A percentile compares a stretch with the other conserved stretches of the same genome.
These are phyloP conservation scores for Neoconidiobolus thromboides DNA, from an alignment of 371 early-diverging fungal genomes.

Conservation along the genomic window DNA sequence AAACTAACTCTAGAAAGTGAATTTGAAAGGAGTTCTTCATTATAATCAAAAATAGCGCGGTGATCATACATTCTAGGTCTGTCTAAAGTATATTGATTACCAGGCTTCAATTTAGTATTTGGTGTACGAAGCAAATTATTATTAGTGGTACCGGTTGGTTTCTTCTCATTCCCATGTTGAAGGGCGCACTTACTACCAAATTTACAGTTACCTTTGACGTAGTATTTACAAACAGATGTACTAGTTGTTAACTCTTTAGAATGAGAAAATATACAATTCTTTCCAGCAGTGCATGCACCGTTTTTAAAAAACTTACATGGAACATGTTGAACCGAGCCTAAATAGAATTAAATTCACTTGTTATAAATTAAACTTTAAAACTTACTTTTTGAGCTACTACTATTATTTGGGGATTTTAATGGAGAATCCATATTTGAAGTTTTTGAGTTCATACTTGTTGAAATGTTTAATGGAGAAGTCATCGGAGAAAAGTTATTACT, in stretches of 20 bases:
- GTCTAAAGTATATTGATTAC: background rate
- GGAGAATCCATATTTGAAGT: background rate
- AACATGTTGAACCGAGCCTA: constrained; percentile 23
- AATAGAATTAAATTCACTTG: background rate
- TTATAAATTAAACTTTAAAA: constrained; percentile 15
- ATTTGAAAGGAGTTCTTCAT: background rate
- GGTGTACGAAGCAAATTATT: background rate
- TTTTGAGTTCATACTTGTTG: background rate
- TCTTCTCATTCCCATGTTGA: constrained; percentile 19
- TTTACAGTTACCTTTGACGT: constrained; percentile 59
- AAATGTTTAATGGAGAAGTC: background rate
- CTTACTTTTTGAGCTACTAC: background rate
- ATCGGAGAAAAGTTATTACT: background rate
- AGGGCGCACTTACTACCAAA: constrained; percentile 62
- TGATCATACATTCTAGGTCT: background rate
- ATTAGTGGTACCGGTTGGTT: background rate
- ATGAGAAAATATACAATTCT: constrained; percentile 59
- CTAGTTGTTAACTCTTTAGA: constrained; percentile 32
- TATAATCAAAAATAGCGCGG: background rate
- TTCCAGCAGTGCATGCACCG: constrained; percentile 56
- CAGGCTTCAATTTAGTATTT: background rate
- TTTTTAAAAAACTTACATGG: constrained; percentile 68
- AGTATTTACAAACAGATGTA: constrained; percentile 50
- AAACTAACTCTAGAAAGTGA: background rate
- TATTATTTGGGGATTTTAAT: background rate